Conservation (phyloP, 2,329 filamentous ascomycete species). For the Juglanconis juglandina region DNA sequence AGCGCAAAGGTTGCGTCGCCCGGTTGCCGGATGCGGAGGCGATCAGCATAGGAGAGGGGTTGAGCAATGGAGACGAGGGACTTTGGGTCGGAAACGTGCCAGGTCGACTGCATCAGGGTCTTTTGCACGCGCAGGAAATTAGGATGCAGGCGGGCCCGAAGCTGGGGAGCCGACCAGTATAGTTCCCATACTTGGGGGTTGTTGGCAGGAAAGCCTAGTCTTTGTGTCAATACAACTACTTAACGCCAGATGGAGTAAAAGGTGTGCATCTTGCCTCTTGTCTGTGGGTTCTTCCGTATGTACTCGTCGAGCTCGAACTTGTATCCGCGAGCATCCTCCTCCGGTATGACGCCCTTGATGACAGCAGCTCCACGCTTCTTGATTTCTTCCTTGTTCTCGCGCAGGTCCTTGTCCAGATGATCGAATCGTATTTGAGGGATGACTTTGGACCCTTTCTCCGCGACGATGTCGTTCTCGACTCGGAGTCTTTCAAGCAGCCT, state of each 20-base stretch:
- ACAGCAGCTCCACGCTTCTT: slow-evolving; percentile 61
- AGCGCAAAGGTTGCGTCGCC: slow-evolving; percentile 69
- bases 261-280: slow-evolving; percentile 23
- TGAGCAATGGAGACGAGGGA: slow-evolving; percentile 47
- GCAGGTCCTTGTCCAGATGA: slow-evolving; percentile 38
- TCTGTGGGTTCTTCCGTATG: slow-evolving; percentile 58
- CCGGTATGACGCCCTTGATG: slow-evolving; percentile 62
- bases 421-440: slow-evolving; percentile 52
- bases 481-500: slow-evolving; percentile 43
- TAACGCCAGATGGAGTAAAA: too few species aligned
- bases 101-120: slow-evolving; percentile 48
- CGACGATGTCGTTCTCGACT: slow-evolving; percentile 46
- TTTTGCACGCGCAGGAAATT: slow-evolving; percentile 59
- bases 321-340: slow-evolving; percentile 59
- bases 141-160: slow-evolving; percentile 64
- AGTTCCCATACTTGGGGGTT: slow-evolving; percentile 71
- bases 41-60: slow-evolving; percentile 67
- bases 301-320: slow-evolving; percentile 66
- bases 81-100: slow-evolving; percentile 7
- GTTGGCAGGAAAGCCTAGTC: slow-evolving; percentile 59
- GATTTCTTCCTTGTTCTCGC: slow-evolving; percentile 44
- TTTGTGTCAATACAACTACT: too few species aligned
- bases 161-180: slow-evolving; percentile 70
- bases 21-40: slow-evolving; percentile 67
- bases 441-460: slow-evolving; percentile 40